phyloP scores from a whole-genome alignment of 208 protist species.

The Trypanosoma scelopori region DNA sequence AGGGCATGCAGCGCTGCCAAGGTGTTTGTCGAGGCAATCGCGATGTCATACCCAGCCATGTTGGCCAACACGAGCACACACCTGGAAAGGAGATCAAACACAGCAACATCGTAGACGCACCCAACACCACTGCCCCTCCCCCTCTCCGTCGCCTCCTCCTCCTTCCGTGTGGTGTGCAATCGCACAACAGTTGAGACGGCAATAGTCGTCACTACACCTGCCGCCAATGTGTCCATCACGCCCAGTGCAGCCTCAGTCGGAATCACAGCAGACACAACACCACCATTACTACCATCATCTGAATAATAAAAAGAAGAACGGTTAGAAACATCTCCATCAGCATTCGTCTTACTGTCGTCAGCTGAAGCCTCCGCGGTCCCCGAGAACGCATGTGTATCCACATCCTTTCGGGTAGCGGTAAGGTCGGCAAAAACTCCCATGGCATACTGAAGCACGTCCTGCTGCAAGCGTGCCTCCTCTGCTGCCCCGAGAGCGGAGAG shows the following conservation, averaged over 20 bases:
- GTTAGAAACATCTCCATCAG: no score
- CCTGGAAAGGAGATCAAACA: conserved; percentile 57
- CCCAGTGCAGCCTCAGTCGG: conserved; percentile 53
- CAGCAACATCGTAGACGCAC: conserved; percentile 34
- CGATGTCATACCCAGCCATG: conserved; percentile 46
- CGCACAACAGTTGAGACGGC: conserved; percentile 67
- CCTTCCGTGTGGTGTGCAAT: conserved; percentile 41
- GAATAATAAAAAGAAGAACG: no score
- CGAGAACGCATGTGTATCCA: conserved; percentile 14
- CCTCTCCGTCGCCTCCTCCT: background rate
- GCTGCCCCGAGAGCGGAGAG: conserved; percentile 36
- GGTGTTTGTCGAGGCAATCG: conserved; percentile 60
- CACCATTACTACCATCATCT: no score
- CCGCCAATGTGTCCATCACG: conserved; percentile 53
- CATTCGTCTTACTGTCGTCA: background rate
- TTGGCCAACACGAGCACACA: conserved; percentile 48
- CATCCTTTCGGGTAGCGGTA: conserved; percentile 51
- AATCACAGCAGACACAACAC: conserved; percentile 30
- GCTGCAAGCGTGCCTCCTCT: conserved; percentile 45
- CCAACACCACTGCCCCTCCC: background rate
- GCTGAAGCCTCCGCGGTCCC: background rate
- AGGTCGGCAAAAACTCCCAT: conserved; percentile 50
- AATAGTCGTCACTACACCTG: conserved; percentile 51
- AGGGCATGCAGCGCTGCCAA: conserved; percentile 67
- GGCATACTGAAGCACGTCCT: conserved; percentile 39